Conservation (phyloP, 2,329 filamentous ascomycete genomes). For the Phyllosticta citrichinensis region DNA sequence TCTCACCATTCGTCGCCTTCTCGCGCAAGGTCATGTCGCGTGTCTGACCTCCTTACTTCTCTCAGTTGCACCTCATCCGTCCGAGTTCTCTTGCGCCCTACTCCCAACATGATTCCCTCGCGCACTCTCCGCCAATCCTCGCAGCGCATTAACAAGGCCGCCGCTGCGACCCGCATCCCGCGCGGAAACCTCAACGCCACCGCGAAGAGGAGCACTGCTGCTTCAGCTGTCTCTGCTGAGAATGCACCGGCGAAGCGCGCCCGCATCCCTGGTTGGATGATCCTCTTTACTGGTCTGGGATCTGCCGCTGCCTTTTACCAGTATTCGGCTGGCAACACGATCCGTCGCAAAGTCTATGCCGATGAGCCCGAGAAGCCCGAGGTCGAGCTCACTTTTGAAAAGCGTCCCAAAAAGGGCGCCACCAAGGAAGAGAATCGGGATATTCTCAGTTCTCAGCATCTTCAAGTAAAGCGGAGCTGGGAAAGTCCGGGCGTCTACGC, state of each 20-base stretch:
- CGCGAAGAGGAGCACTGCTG: background rate
- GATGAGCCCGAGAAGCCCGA: constrained; percentile 36
- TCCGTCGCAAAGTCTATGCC: constrained; percentile 33
- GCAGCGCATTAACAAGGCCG: constrained; percentile 8
- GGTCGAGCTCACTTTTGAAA: constrained; percentile 50
- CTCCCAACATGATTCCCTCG: constrained; percentile 5
- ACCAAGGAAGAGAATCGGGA: constrained; percentile 66
- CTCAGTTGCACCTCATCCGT: background rate
- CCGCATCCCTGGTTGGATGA: constrained; percentile 31
- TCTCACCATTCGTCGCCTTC: background rate
- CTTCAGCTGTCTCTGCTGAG: background rate
- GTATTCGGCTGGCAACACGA: constrained; percentile 2
- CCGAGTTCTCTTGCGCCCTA: background rate
- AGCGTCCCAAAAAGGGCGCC: constrained; percentile 42
- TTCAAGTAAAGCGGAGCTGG: constrained; percentile 75
- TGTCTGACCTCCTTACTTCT: background rate
- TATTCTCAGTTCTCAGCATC: constrained; percentile 71
- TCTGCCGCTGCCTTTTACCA: constrained; percentile 28
- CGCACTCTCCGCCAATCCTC: constrained; percentile 10
- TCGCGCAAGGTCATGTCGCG: background rate
- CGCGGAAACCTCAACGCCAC: background rate
- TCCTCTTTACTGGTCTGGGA: constrained; percentile 32
- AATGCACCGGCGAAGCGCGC: background rate
- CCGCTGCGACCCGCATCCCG: background rate
- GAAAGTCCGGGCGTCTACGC: constrained; percentile 81